These are phyloP conservation scores for Penicillium riverlandense DNA, from an alignment of 495 filamentous ascomycete species.

Conservation along the genomic window DNA sequence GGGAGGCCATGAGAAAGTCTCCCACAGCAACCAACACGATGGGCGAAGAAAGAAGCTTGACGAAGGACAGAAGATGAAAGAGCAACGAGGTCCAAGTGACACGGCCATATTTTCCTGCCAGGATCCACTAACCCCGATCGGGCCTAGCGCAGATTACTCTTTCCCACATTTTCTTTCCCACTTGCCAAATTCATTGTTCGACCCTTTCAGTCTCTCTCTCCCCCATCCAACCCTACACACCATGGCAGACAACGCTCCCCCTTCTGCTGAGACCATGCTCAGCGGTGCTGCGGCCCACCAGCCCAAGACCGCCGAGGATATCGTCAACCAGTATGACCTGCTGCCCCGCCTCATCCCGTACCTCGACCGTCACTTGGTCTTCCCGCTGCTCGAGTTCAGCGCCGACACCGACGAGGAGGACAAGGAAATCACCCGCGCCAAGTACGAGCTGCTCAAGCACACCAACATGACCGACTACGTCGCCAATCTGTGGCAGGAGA, in stretches of 20 bases:
- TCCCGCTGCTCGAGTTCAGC: constrained; percentile 86
- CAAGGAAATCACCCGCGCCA: constrained; percentile 67
- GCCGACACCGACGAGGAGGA: constrained; percentile 50
- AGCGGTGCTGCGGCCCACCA: constrained; percentile 43
- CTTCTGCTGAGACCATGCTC: constrained; percentile 47
- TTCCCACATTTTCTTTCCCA: constrained; percentile 20
- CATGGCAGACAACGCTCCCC: constrained; percentile 62
- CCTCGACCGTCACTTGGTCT: constrained; percentile 93
- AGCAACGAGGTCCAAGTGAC: too few species aligned
- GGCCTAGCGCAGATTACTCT: constrained; percentile 34
- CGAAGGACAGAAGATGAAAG: too few species aligned
- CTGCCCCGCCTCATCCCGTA: constrained; percentile 83
- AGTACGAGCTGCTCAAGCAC: constrained; percentile 85
- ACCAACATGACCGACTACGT: constrained; percentile 99
- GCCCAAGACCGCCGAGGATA: constrained; percentile 43
- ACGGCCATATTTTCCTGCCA: too few species aligned
- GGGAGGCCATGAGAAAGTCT: too few species aligned
- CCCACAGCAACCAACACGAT: too few species aligned
- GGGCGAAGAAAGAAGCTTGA: too few species aligned
- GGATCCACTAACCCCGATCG: constrained; percentile 13
- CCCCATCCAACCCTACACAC: constrained; percentile 13
- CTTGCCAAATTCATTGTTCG: neutral
- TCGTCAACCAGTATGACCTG: constrained; percentile 66
- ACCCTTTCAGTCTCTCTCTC: constrained; percentile 9
- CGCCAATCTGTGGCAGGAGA: constrained; percentile 75